Evolutionary conservation across 2,329 filamentous ascomycete species (phyloP).

Genomic region (Phialemonium atrogriseum): DNA sequence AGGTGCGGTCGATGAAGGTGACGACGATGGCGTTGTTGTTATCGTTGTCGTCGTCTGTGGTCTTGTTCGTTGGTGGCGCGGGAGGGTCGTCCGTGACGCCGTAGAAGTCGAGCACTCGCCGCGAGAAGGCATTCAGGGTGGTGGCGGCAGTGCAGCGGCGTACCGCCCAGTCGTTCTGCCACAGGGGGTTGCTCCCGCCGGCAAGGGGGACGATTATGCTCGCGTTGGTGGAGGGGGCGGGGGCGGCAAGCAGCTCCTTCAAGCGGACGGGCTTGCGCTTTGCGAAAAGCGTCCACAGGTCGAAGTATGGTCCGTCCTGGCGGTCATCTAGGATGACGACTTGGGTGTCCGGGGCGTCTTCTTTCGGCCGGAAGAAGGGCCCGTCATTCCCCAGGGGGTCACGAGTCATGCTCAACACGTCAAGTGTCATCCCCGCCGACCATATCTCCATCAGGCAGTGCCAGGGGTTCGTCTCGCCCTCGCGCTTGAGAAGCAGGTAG

Average conservation of each 20-base stretch:
- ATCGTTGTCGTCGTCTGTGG: too few species aligned
- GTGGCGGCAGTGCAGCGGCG: conserved; percentile 21
- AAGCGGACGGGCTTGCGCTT: conserved; percentile 20
- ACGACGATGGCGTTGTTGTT: conserved; percentile 16
- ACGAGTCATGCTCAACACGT: conserved; percentile 20
- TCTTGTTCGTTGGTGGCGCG: too few species aligned
- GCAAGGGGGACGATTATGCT: conserved; percentile 31
- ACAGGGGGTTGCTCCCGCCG: conserved; percentile 30
- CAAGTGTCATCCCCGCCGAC: conserved; percentile 21
- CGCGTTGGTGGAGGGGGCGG: conserved; percentile 14
- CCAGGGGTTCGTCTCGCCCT: conserved; percentile 24
- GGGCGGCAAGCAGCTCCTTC: conserved; percentile 12
- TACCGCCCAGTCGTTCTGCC: conserved; percentile 30
- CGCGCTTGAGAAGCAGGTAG: conserved; percentile 24
- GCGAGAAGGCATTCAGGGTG: conserved; percentile 22
- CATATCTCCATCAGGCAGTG: conserved; percentile 26
- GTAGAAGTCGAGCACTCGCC: conserved; percentile 22
- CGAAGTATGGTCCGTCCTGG: conserved; percentile 24
- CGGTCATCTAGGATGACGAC: conserved; percentile 26
- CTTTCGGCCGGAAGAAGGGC: background rate
- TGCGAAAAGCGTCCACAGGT: conserved; percentile 28
- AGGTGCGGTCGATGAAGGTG: conserved; percentile 26
- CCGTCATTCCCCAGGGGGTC: background rate
- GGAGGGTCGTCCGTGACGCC: conserved; percentile 9
- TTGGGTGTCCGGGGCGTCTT: conserved; percentile 1